Conservation (phyloP, 2,329 filamentous ascomycete genomes). For the Fusarium sp. region DNA sequence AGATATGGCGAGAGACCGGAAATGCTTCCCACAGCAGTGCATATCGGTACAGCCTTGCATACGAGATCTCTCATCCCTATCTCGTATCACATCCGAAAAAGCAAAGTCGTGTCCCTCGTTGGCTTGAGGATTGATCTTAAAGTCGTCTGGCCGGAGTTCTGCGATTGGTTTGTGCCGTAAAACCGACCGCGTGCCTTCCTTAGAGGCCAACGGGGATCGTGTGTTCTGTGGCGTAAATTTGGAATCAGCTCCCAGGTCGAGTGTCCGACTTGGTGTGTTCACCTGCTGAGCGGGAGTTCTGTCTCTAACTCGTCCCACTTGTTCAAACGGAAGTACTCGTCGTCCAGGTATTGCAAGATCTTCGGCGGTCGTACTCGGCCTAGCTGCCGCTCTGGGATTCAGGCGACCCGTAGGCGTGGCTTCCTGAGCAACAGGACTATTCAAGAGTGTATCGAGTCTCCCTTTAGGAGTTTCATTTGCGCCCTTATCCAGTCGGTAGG, state of each 20-base stretch:
- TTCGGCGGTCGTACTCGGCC: conserved; percentile 29
- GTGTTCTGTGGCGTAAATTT: conserved; percentile 27
- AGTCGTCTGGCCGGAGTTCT: conserved; percentile 76
- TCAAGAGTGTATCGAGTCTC: conserved; percentile 53
- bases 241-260: conserved; percentile 14
- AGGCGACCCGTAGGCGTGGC: conserved; percentile 47
- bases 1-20: conserved; percentile 73
- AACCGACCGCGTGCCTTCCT: conserved; percentile 50
- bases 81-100: conserved; percentile 80
- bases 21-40: conserved; percentile 81
- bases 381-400: conserved; percentile 42
- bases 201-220: conserved; percentile 33
- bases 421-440: conserved; percentile 46
- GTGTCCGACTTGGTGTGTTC: conserved; percentile 13
- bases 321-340: conserved; percentile 58
- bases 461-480: conserved; percentile 42
- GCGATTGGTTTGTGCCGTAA: conserved; percentile 70
- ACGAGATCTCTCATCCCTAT: conserved; percentile 75
- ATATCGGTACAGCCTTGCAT: conserved; percentile 80
- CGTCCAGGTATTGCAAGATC: conserved; percentile 55
- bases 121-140: conserved; percentile 81
- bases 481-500: conserved; percentile 40
- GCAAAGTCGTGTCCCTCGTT: conserved; percentile 81
- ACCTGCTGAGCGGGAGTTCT: conserved; percentile 28
- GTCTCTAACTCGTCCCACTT: conserved; percentile 29